A percentile compares a stretch with the other conserved stretches of the same genome.
These are phyloP conservation scores for Sparassis latifolia DNA, from an alignment of 1,284 basidiomycete genomes.

Conservation along the genomic window DNA sequence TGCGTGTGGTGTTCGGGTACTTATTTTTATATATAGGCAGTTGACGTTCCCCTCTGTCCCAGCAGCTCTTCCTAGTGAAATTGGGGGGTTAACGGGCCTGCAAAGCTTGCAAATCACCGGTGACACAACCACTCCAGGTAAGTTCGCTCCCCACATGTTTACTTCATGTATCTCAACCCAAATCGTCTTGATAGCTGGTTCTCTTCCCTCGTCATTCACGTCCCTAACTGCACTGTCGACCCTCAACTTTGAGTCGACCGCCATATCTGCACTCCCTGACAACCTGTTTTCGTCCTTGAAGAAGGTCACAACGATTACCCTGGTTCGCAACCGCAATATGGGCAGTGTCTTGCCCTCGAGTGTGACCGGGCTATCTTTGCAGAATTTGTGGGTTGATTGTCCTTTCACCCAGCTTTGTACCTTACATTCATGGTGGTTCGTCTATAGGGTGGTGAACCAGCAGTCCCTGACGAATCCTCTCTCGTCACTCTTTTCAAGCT, in stretches of 20 bases:
- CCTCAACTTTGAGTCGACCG: constrained; percentile 42
- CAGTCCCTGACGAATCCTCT: constrained; percentile 28
- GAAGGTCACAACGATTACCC: constrained; percentile 33
- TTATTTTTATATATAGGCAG: constrained; percentile 23
- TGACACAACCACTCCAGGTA: constrained; percentile 35
- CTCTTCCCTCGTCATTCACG: constrained; percentile 31
- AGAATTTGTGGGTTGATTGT: constrained; percentile 33
- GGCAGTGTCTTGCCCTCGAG: constrained; percentile 34
- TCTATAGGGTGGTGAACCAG: constrained; percentile 28
- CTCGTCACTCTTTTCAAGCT: constrained; percentile 25
- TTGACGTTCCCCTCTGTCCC: constrained; percentile 44
- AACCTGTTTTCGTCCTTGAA: constrained; percentile 29
- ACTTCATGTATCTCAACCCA: background rate
- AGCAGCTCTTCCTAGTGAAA: constrained; percentile 34
- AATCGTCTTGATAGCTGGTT: constrained; percentile 28
- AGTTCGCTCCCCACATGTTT: constrained; percentile 4
- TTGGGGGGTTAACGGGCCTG: constrained; percentile 35
- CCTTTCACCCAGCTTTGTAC: background rate
- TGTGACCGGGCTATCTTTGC: constrained; percentile 28
- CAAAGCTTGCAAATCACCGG: constrained; percentile 37
- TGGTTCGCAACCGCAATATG: constrained; percentile 41
- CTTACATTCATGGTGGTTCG: background rate
- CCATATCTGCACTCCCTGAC: constrained; percentile 33
- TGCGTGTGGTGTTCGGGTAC: background rate
- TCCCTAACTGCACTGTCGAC: constrained; percentile 33